Conservation (phyloP, 106 monocot species). For the Triglochin maritima region DNA sequence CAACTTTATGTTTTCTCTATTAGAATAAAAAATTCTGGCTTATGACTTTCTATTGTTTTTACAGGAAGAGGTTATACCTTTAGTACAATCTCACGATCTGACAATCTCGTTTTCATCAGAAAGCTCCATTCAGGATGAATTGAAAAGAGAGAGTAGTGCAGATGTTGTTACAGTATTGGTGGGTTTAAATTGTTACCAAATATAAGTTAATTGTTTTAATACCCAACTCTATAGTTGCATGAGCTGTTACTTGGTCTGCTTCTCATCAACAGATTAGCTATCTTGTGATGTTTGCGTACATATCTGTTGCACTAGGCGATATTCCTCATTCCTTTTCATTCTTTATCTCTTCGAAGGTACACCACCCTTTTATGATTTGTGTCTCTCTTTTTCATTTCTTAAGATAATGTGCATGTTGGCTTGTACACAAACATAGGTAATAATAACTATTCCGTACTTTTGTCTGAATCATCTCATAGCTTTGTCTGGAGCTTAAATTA, state of each 20-base stretch:
- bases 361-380: background rate
- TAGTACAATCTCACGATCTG: conserved; percentile 61
- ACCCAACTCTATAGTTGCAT: background rate
- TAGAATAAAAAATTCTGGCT: too few species aligned
- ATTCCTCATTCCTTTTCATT: conserved; percentile 31
- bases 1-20: too few species aligned
- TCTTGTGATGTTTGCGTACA: conserved; percentile 95
- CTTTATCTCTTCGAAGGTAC: conserved; percentile 89
- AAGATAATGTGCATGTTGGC: too few species aligned
- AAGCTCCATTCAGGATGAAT: conserved; percentile 93
- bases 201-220: background rate
- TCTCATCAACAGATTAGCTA: conserved; percentile 70
- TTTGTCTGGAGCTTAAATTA: too few species aligned
- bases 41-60: conserved; percentile 4
- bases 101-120: conserved; percentile 89
- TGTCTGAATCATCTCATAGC: too few species aligned
- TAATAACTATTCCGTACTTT: background rate
- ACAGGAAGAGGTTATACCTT: conserved; percentile 81
- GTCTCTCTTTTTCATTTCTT: too few species aligned
- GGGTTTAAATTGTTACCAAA: background rate
- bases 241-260: background rate
- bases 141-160: conserved; percentile 87
- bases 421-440: too few species aligned
- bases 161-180: conserved; percentile 86
- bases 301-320: conserved; percentile 76